These are phyloP conservation scores for Aspergillus fumigatus DNA, from an alignment of 2,329 filamentous ascomycete genomes.

Conservation along the genomic window DNA sequence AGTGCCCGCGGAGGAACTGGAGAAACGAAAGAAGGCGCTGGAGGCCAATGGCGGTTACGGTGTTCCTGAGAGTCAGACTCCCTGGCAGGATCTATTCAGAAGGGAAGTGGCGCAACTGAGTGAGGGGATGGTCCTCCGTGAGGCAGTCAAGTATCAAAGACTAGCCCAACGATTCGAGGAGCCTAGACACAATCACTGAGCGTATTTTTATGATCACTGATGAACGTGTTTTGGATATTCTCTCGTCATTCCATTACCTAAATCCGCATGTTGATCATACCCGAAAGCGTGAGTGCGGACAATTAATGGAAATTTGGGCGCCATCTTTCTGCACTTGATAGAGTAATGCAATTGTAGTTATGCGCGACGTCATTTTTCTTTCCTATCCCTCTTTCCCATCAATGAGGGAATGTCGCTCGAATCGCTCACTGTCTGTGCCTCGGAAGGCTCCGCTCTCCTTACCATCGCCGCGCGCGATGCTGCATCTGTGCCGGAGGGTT, in stretches of 20 bases:
- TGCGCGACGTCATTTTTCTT: no score
- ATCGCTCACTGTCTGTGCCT: no score
- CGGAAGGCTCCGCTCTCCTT: no score
- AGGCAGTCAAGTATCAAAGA: slow-evolving; percentile 45
- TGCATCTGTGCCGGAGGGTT: no score
- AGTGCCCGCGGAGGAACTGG: slow-evolving; percentile 40
- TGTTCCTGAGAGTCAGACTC: slow-evolving; percentile 42
- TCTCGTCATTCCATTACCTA: background rate
- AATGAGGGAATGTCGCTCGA: no score
- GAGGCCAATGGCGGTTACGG: slow-evolving; percentile 37
- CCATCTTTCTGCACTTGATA: background rate
- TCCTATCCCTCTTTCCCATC: no score
- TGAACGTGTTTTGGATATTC: background rate
- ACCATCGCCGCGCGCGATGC: no score
- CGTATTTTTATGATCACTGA: background rate
- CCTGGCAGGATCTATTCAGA: slow-evolving; percentile 50
- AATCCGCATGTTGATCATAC: background rate
- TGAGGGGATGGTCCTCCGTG: slow-evolving; percentile 46
- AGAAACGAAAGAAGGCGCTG: slow-evolving; percentile 34
- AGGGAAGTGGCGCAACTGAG: slow-evolving; percentile 43
- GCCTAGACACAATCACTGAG: slow-evolving; percentile 44
- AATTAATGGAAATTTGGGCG: background rate
- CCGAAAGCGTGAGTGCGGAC: background rate
- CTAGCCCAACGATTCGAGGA: slow-evolving; percentile 41
- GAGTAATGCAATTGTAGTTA: no score